A percentile compares a stretch with the other conserved stretches of the same genome.
phyloP scores from a whole-genome alignment of 2,329 filamentous ascomycete genomes.

The Westerdykella aurantiaca region DNA sequence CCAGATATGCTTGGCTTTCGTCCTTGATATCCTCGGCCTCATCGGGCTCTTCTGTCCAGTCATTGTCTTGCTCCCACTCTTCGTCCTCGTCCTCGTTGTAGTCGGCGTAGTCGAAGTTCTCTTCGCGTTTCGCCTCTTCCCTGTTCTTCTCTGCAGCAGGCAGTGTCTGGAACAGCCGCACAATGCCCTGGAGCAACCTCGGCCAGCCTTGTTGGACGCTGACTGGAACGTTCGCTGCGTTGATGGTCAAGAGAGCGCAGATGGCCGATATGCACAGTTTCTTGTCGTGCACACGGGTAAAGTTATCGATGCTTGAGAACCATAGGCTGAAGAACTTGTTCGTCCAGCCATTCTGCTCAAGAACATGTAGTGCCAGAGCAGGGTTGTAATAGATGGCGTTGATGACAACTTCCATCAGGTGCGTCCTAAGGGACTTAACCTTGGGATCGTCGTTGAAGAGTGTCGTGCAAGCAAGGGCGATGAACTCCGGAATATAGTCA shows the following conservation, averaged over 20 bases:
- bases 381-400: conserved; percentile 98
- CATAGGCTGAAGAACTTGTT: conserved; percentile 98
- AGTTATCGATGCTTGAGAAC: conserved; percentile 94
- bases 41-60: conserved; percentile 60
- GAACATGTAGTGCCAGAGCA: conserved; percentile 70
- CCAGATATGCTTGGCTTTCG: conserved; percentile 88
- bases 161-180: conserved; percentile 84
- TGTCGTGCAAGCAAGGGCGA: conserved; percentile 80
- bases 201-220: conserved; percentile 96
- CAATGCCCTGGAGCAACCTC: conserved; percentile 79
- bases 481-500: conserved; percentile 80
- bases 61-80: conserved; percentile 73
- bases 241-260: conserved; percentile 72
- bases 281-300: conserved; percentile 95
- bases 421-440: conserved; percentile 89
- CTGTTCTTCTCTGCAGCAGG: conserved; percentile 84
- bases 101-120: conserved; percentile 73
- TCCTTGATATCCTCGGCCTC: conserved; percentile 69
- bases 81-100: conserved; percentile 73
- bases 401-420: conserved; percentile 98
- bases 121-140: conserved; percentile 78
- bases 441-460: conserved; percentile 70
- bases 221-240: conserved; percentile 74
- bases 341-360: conserved; percentile 91
- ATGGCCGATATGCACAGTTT: conserved; percentile 96